Conservation (phyloP, 2,329 filamentous ascomycete species). For the Pseudonectria foliicola region DNA sequence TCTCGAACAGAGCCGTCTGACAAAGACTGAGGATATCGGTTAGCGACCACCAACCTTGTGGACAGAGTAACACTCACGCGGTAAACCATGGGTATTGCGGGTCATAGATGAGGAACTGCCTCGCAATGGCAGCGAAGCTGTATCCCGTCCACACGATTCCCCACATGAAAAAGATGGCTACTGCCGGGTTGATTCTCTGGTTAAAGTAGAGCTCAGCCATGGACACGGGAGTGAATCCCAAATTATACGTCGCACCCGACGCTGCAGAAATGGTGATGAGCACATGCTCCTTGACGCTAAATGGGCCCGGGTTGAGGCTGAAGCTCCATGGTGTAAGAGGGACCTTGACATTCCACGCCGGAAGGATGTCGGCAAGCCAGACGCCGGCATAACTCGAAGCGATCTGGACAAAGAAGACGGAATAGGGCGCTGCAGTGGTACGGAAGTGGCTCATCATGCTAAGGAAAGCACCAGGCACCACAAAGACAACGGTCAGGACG, state of each 20-base stretch:
- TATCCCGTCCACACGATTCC: slow-evolving; percentile 51
- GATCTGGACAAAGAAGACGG: slow-evolving; percentile 55
- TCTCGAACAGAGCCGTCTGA: slow-evolving; percentile 53
- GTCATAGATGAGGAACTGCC: slow-evolving; percentile 51
- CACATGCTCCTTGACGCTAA: slow-evolving; percentile 52
- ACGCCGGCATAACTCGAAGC: slow-evolving; percentile 48
- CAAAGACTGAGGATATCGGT: slow-evolving; percentile 27
- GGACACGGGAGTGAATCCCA: slow-evolving; percentile 43
- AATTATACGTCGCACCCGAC: slow-evolving; percentile 44
- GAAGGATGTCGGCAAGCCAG: slow-evolving; percentile 44
- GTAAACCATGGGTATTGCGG: slow-evolving; percentile 31
- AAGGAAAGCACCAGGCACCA: slow-evolving; percentile 50
- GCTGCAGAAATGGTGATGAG: slow-evolving; percentile 48
- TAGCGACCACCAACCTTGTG: neutral
- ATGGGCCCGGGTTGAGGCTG: slow-evolving; percentile 49
- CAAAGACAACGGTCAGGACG: slow-evolving; percentile 46
- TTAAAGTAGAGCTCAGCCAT: slow-evolving; percentile 52
- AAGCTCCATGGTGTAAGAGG: slow-evolving; percentile 42
- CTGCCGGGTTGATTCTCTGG: slow-evolving; percentile 42
- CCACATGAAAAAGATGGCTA: slow-evolving; percentile 55
- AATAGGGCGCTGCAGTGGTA: slow-evolving; percentile 51
- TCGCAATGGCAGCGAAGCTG: slow-evolving; percentile 49
- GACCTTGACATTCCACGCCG: slow-evolving; percentile 37
- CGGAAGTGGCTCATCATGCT: slow-evolving; percentile 50
- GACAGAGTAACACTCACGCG: slow-evolving; percentile 26